Base-by-base conservation (phyloP, 371 early-diverging fungal genomes). In the Umbelopsis sp. region DNA sequence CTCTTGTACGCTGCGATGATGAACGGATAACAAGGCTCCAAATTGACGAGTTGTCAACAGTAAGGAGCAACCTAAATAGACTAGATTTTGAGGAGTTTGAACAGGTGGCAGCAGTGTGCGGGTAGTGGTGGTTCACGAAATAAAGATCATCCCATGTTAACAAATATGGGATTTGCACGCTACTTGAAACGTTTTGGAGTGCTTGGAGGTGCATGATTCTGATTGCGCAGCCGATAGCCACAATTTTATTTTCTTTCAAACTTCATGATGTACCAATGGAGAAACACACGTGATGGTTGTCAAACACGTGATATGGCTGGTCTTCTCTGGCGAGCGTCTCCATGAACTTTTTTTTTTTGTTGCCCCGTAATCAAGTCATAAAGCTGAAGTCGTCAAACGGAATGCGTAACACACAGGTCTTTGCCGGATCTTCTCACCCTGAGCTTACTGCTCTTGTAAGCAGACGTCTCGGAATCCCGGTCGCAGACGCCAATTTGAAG, bases 361-460 rank as follows among this genome's bases (percentile, higher is more conserved):
- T 29, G 35, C 57, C 22, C 35, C 35, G 35, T 35, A 12, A 57
- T 32, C 35, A 57, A 57, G 29, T n/a, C 57, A 35, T 29, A 57
- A 41, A 12, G 12, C 41, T 12, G 53, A 29, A 53, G 38, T 18
- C 41, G 41, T 22, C 6, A 5, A 14, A 9, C 65, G 44, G 24
- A 65, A 93, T 93, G 93, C 89, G 94, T 70, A 92, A 94, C 83
- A 92, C 94, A 67, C 95, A 95, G 76, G 86, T 97, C 46, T 92
- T 98, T 72, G 88, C 94, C 65, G 98, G 98, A 16, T 92, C 96
- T 44, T 97, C 98, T 35, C 97, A 98, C 80, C 92, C 95, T 29
- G 94, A 94, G 76, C 92, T 98, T 64, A 87, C 96, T 11, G 77
- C 76, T 44, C 83, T 89, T 63, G 95, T 98, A 53, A 83, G 92